phyloP scores from a whole-genome alignment of 441 rosid species.

The Populus hybrid region DNA sequence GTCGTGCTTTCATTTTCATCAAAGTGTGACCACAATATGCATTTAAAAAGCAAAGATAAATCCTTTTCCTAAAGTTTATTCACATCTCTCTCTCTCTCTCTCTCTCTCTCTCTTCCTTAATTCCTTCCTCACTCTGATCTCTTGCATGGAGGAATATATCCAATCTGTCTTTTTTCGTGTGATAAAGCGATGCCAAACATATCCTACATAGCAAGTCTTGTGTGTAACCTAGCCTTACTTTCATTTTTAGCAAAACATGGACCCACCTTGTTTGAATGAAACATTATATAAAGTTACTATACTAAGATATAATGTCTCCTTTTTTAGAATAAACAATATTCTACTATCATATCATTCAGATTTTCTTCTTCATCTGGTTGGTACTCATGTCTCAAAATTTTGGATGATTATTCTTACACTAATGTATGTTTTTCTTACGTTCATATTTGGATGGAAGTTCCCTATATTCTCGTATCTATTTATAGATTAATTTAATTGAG shows the following conservation, averaged over 20 bases:
- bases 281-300: background rate
- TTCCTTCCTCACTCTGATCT: background rate
- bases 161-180: slow-evolving; percentile 17
- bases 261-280: slow-evolving; percentile 2
- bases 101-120: background rate
- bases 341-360: background rate
- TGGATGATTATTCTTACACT: background rate
- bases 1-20: slow-evolving; percentile 15
- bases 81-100: background rate
- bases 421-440: background rate
- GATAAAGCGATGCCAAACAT: slow-evolving; percentile 7
- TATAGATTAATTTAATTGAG: background rate
- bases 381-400: background rate
- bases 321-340: background rate
- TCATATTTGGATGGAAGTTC: background rate
- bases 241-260: background rate
- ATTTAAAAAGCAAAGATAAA: slow-evolving; percentile 2
- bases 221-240: background rate
- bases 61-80: background rate
- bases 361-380: background rate
- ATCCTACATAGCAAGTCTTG: background rate
- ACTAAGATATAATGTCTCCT: background rate
- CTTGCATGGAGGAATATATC: slow-evolving; percentile 27
- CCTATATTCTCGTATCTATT: background rate
- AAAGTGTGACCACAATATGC: background rate